phyloP scores from a whole-genome alignment of 768 basidiomycete species.

The Lentinula raphanica region DNA sequence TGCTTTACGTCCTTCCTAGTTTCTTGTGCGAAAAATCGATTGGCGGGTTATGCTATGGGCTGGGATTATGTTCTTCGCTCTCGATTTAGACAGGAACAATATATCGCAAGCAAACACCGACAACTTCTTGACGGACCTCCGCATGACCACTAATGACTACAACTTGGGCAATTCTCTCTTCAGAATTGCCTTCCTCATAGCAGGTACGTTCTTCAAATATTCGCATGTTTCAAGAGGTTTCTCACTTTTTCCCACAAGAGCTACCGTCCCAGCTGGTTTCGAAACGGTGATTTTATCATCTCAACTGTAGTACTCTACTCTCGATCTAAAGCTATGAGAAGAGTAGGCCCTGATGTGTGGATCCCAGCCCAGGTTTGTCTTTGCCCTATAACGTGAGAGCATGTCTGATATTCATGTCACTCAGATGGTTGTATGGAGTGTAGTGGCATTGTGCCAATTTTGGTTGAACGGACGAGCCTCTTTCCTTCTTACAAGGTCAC shows the following conservation, averaged over 20 bases:
- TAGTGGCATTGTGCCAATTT: constrained; percentile 52
- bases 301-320: neutral
- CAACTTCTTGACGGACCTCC: constrained; percentile 59
- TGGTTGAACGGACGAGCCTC: constrained; percentile 48
- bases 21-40: constrained; percentile 56
- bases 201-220: constrained; percentile 22
- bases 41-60: constrained; percentile 56
- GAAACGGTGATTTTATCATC: constrained; percentile 25
- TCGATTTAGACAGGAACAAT: constrained; percentile 57
- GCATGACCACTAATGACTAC: constrained; percentile 58
- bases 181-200: constrained; percentile 40
- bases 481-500: constrained; percentile 50
- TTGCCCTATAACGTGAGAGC: neutral
- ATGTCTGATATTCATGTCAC: neutral
- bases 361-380: constrained; percentile 47
- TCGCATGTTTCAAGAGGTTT: neutral
- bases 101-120: constrained; percentile 65
- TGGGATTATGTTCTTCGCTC: constrained; percentile 56
- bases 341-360: constrained; percentile 65
- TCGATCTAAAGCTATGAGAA: constrained; percentile 8
- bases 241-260: constrained; percentile 26
- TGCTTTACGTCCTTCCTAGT: constrained; percentile 25
- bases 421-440: constrained; percentile 53
- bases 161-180: constrained; percentile 61
- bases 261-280: constrained; percentile 65